phyloP scores from a whole-genome alignment of 164 flowering plant species.

The Tinospora cordifolia region DNA sequence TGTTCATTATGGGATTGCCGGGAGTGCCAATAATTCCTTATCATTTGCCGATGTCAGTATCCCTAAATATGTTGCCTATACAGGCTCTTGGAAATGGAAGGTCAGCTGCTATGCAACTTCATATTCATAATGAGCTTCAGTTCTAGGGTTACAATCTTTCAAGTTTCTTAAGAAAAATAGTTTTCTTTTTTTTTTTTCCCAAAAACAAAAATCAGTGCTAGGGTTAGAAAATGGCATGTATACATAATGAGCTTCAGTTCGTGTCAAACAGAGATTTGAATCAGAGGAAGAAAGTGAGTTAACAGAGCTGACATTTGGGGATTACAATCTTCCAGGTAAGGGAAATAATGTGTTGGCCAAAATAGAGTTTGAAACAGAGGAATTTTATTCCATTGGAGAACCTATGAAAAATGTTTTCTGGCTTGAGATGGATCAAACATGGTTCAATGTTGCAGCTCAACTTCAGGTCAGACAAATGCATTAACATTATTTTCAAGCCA shows the following conservation, averaged over 20 bases:
- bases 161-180: no score
- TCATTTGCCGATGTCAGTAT: constrained; percentile 44
- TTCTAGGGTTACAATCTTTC: no score
- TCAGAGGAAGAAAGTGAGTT: constrained; percentile 10
- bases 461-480: constrained; percentile 25
- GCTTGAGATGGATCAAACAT: constrained; percentile 29
- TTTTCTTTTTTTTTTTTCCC: no score
- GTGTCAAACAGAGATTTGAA: constrained; percentile 23
- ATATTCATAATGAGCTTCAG: no score
- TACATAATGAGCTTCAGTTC: background rate
- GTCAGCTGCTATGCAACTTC: constrained; percentile 16
- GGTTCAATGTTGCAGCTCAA: constrained; percentile 30
- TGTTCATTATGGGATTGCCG: constrained; percentile 58
- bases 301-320: constrained; percentile 31
- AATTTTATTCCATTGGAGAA: constrained; percentile 30
- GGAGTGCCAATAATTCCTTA: constrained; percentile 40
- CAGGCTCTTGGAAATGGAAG: constrained; percentile 51
- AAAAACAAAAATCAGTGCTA: no score
- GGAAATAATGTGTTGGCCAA: constrained; percentile 39
- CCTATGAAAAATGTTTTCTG: constrained; percentile 43
- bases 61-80: constrained; percentile 32
- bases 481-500: no score
- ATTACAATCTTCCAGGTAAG: constrained; percentile 31
- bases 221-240: no score
- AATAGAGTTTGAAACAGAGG: constrained; percentile 32